These are phyloP conservation scores for Solanum habrochaites DNA, from an alignment of 257 asterid genomes.

Conservation along the genomic window DNA sequence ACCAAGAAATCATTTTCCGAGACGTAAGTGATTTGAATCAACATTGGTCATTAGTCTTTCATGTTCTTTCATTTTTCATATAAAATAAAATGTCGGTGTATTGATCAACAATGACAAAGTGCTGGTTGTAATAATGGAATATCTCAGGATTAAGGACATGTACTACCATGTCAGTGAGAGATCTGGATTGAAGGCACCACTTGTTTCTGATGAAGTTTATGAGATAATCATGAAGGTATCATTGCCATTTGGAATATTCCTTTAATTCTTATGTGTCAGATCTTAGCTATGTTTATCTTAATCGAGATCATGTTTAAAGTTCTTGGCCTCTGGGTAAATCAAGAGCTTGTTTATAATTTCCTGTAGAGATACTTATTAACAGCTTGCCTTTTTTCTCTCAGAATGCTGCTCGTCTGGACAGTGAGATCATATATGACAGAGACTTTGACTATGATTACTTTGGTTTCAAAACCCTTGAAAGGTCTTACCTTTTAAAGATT, in stretches of 20 bases:
- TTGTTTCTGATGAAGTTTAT: constrained; percentile 83
- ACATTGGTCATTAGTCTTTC: neutral
- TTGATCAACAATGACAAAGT: neutral
- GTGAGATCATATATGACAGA: constrained; percentile 90
- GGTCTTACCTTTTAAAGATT: constrained; percentile 77
- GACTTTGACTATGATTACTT: constrained; percentile 92
- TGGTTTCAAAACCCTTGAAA: constrained; percentile 91
- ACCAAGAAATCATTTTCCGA: constrained; percentile 95
- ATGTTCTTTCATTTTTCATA: neutral
- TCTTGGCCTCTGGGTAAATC: neutral
- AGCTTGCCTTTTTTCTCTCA: constrained; percentile 13
- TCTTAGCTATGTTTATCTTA: neutral
- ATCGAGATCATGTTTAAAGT: neutral
- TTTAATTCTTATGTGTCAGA: neutral
- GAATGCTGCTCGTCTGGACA: constrained; percentile 78
- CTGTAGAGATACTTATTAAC: neutral
- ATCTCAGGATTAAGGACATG: constrained; percentile 73
- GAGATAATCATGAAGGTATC: constrained; percentile 79
- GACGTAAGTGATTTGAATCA: constrained; percentile 44
- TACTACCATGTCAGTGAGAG: constrained; percentile 69
- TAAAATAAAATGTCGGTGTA: neutral
- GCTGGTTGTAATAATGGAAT: neutral
- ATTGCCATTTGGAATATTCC: neutral
- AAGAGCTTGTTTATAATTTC: neutral
- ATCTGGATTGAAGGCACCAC: constrained; percentile 68